Evolutionary conservation across 805 yeast genomes (phyloP), one percentile per base, ranked within the genome.

Genomic region (Metahyphopichia silvanorum): DNA sequence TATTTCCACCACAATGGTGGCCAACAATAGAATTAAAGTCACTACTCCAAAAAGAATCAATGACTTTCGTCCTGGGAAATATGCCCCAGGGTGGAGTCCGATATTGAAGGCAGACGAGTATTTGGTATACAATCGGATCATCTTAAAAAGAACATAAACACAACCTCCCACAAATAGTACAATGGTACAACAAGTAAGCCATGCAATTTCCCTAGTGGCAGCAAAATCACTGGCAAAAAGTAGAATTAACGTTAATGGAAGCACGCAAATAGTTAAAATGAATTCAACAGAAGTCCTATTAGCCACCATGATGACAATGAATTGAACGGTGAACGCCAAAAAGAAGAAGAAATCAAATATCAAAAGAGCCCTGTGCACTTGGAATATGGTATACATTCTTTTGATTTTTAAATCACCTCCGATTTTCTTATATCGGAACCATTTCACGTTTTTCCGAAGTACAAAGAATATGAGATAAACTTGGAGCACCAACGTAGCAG

Each of bases 301-400:
- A 25, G 53, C 43, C 10, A 70, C 51, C 53, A 72, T 66, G 24
- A 71, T 67, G 26, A 69, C 72, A 16, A 67, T 47, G 41, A 69
- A 72, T 43, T 72, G 77, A 18, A 71, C 55, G 2, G 76, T 69
- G 49, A 71, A 71, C 2, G 73, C 77, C 16, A 71, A 46, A 38
- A 72, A 71, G 53, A 70, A 72, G 57, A 70, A 72, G 25, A 49
- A 49, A 24, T 44, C 50, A 36, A 53, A 47, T 9, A 51, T 43
- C 29, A 53, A 37, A 7, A 51, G 35, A 9, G 49, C 33, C 13
- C 56, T 46, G 48, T 68, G 71, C 32, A 71, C 46, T 37, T 68
- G 72, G 47, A 66, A 66, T 6, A 51, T 25, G 13, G 46, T 44
- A 41, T 63, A 69, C 42, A 67, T 49, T 6, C 55, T 47, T 39